Conservation (phyloP, 371 early-diverging fungal species). For the Mucor irregularis region DNA sequence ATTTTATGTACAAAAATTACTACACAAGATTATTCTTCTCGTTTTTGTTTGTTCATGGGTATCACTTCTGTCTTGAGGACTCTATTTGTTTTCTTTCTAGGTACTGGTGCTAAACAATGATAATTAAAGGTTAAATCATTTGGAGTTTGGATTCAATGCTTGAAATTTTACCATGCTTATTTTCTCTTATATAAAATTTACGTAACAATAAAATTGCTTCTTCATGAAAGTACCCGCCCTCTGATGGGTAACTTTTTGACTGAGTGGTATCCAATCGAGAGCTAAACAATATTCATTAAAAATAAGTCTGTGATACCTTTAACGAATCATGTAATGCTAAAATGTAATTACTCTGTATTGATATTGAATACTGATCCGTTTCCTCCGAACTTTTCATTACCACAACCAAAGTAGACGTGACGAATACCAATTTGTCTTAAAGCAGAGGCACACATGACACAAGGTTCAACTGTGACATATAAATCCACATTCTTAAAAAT, state of each 20-base stretch:
- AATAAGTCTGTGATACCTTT: neutral
- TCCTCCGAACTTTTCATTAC: slow-evolving; percentile 96
- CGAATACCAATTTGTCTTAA: slow-evolving; percentile 77
- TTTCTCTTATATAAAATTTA: slow-evolving; percentile 91
- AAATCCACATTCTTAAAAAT: slow-evolving; percentile 68
- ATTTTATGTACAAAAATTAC: neutral
- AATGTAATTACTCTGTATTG: slow-evolving; percentile 60
- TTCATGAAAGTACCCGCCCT: slow-evolving; percentile 73
- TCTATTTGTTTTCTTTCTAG: slow-evolving; percentile 83
- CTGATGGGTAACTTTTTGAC: slow-evolving; percentile 56
- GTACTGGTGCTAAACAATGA: slow-evolving; percentile 88
- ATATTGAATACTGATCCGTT: slow-evolving; percentile 85
- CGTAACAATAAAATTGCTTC: slow-evolving; percentile 87
- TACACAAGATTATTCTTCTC: neutral
- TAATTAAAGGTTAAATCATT: neutral
- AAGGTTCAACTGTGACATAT: slow-evolving; percentile 99
- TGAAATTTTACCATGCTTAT: slow-evolving; percentile 77
- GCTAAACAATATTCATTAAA: neutral
- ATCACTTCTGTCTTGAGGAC: slow-evolving; percentile 69
- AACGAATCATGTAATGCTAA: no score
- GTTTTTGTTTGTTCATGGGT: slow-evolving; percentile 9
- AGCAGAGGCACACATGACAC: slow-evolving; percentile 98
- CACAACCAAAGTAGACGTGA: slow-evolving; percentile 86
- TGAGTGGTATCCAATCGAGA: slow-evolving; percentile 25
- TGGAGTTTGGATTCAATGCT: no score